phyloP scores from a whole-genome alignment of 441 rosid species.

The Lagerstroemia fauriei region DNA sequence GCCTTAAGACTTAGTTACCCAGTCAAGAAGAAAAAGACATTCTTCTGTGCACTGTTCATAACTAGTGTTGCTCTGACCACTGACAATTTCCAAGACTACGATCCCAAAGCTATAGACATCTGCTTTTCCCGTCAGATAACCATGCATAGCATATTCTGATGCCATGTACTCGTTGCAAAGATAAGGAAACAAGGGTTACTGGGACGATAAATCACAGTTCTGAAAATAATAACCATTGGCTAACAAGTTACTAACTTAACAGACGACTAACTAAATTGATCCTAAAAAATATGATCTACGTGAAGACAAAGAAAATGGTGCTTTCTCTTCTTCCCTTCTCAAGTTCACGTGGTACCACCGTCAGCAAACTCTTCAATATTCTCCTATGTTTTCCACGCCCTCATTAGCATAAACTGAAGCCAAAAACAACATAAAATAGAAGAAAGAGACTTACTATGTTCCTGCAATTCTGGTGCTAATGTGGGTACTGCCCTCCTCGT shows the following conservation, averaged over 20 bases:
- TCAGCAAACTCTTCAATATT: no score
- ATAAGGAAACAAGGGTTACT: background rate
- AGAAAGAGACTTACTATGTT: conserved; percentile 39
- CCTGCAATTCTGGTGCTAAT: conserved; percentile 53
- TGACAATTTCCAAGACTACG: conserved; percentile 6
- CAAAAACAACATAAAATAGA: no score
- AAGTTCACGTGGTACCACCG: no score
- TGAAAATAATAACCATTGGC: background rate
- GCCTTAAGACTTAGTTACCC: conserved; percentile 13
- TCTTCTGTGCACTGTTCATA: conserved; percentile 1
- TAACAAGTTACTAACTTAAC: background rate
- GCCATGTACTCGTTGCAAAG: background rate
- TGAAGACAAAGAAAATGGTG: no score
- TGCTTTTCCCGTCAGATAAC: conserved; percentile 3
- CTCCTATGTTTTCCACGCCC: background rate
- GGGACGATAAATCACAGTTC: background rate
- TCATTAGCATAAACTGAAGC: no score
- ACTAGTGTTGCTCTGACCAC: conserved; percentile 15
- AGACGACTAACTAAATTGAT: background rate
- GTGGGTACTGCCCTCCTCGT: conserved; percentile 45
- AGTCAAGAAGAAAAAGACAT: conserved; percentile 16
- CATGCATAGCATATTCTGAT: background rate
- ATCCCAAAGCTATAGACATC: conserved; percentile 11
- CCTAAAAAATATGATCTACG: no score
- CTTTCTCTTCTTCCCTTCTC: no score